phyloP scores from a whole-genome alignment of 2,329 filamentous ascomycete genomes.

The Teratosphaeriaceae sp. region DNA sequence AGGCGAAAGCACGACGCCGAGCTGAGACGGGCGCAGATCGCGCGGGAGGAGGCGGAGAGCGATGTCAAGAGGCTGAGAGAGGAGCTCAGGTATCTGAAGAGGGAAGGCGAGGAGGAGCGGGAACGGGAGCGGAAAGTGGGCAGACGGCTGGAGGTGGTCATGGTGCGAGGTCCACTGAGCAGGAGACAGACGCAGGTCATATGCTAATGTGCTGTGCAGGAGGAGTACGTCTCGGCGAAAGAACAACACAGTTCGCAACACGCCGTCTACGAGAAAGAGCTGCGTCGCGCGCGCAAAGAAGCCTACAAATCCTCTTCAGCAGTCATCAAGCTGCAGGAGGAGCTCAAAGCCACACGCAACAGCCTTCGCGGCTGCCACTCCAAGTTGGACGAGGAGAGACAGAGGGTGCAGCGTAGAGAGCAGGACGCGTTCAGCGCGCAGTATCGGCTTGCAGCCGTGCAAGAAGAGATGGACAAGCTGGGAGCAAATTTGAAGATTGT shows the following conservation, averaged over 20 bases:
- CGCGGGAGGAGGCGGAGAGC: slow-evolving; percentile 60
- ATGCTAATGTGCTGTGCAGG: slow-evolving; percentile 39
- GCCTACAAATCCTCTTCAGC: slow-evolving; percentile 67
- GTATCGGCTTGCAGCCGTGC: slow-evolving; percentile 57
- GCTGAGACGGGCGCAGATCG: slow-evolving; percentile 38
- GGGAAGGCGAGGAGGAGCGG: slow-evolving; percentile 57
- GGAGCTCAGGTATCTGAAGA: slow-evolving; percentile 50
- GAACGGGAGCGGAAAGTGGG: slow-evolving; percentile 60
- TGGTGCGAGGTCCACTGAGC: slow-evolving; percentile 47
- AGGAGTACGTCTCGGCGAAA: slow-evolving; percentile 63
- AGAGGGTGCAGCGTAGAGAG: slow-evolving; percentile 54
- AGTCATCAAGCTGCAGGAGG: slow-evolving; percentile 66
- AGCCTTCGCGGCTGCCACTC: slow-evolving; percentile 52
- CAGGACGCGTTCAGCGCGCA: slow-evolving; percentile 63
- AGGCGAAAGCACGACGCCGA: slow-evolving; percentile 38
- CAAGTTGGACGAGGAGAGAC: slow-evolving; percentile 56
- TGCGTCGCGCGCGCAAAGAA: slow-evolving; percentile 62
- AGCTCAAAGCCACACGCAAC: slow-evolving; percentile 57
- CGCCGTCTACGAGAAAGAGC: slow-evolving; percentile 64
- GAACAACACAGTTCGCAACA: slow-evolving; percentile 42
- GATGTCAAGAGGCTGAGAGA: slow-evolving; percentile 59
- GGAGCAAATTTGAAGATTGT: slow-evolving; percentile 37
- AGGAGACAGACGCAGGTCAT: slow-evolving; percentile 8
- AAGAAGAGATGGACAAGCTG: slow-evolving; percentile 61
- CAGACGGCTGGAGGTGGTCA: slow-evolving; percentile 60